Evolutionary conservation across 164 flowering plant species (phyloP), one percentile per base, ranked within the genome.

Genomic region (Berberis thunbergii): DNA sequence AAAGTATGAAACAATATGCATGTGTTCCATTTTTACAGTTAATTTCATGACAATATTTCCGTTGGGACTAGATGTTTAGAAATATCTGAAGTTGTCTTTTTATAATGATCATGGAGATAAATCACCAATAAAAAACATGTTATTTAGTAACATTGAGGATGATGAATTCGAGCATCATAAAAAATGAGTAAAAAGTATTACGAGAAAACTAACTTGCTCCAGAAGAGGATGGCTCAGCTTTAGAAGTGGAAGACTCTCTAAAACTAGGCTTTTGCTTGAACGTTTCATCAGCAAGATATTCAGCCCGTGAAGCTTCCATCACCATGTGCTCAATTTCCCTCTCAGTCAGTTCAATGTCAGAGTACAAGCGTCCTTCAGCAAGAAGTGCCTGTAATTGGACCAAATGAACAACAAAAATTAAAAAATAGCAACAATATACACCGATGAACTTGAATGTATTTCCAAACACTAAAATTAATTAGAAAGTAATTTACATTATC

Each of bases 331-430:
- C 99, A 26, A 95, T 95, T 70, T 95, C 99, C 75, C 85, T 95
- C 81, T 95, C 99, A n/a, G 99, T 95, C 46, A 95, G 89, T 85
- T 95, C 99, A 63, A 95, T 80, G 79, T 95, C 99, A 0, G 99
- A 95, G 78, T 85, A 91, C 70, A 88, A 89, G 6, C 84, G 88
- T 3, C 97, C 99, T 77, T 95, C 98, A 8, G 99, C 91, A 44
- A 95, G 61, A 76, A 95, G 92, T 45, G 97, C 99, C 99, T 95
- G 83, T 50, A 11, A 52, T 10, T 46, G 49, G 4, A 46, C 49
- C 4, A 52, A 10, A 26, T 26, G 26, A 26, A 9, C 54, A 52
- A 11, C n/a, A 52, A 52, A 52, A n/a, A n/a, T n/a, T n/a, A n/a
- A n/a, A n/a, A n/a, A 26, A 26, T 11, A 52, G 54, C n/a, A 3